Conservation (phyloP, 306 rosid genomes). For the Oxytropis ochrocephala region DNA sequence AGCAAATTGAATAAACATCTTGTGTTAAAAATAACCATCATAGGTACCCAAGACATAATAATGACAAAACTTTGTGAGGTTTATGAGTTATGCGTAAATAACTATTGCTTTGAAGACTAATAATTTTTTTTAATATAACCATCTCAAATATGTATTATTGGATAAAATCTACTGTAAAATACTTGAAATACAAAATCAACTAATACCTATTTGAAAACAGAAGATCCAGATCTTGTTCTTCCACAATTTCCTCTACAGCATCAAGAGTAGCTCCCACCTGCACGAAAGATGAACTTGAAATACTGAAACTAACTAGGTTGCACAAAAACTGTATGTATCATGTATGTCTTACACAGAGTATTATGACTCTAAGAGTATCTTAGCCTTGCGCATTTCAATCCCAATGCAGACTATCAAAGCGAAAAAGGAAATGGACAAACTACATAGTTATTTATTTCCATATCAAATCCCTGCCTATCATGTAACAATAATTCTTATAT, state of each 20-base stretch:
- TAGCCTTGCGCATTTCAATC: background rate
- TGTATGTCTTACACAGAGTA: background rate
- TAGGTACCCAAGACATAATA: background rate
- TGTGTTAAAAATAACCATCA: background rate
- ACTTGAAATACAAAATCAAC: constrained; percentile 17
- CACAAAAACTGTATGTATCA: background rate
- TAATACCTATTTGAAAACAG: constrained; percentile 46
- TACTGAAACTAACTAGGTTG: constrained; percentile 9
- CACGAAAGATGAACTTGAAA: constrained; percentile 20
- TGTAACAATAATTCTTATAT: background rate
- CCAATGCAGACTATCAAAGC: background rate
- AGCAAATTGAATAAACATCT: background rate
- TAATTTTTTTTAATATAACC: background rate
- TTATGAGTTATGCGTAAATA: background rate
- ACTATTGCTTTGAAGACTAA: background rate
- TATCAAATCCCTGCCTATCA: background rate
- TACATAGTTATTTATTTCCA: background rate
- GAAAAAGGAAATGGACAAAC: background rate
- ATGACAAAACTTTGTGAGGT: background rate
- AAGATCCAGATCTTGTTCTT: constrained; percentile 67
- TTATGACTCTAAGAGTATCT: background rate
- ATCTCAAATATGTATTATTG: background rate
- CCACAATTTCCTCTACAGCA: constrained; percentile 67
- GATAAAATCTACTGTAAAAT: constrained; percentile 1
- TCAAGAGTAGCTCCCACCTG: constrained; percentile 76